Evolutionary conservation across 73 alveolate genomes (phyloP).

Genomic region (Halteria grandinella): DNA sequence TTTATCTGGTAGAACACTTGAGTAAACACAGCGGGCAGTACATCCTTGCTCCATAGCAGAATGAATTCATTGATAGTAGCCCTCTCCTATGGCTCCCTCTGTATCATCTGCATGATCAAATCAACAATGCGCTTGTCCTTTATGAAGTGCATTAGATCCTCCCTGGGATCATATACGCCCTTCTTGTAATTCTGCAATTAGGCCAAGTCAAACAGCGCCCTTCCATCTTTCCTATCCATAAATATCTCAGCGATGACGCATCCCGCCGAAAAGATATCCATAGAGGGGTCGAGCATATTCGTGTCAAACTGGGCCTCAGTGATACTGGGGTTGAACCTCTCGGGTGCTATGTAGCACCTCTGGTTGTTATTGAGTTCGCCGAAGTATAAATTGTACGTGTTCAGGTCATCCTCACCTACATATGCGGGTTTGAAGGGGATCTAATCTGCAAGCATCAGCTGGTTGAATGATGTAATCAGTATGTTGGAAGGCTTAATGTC

Average conservation of each 20-base stretch:
- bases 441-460: constrained; percentile 81
- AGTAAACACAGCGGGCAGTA: constrained; percentile 56
- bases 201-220: constrained; percentile 78
- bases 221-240: constrained; percentile 86
- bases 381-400: constrained; percentile 78
- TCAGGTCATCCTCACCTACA: constrained; percentile 76
- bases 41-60: constrained; percentile 48
- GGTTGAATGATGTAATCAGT: constrained; percentile 74
- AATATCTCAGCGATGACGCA: constrained; percentile 90
- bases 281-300: constrained; percentile 62
- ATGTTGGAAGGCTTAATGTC: constrained; percentile 93
- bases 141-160: constrained; percentile 56
- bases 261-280: constrained; percentile 93
- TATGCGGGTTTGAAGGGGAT: constrained; percentile 83
- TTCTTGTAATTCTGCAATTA: constrained; percentile 75
- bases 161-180: constrained; percentile 61
- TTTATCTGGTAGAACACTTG: constrained; percentile 52
- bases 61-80: constrained; percentile 59
- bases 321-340: constrained; percentile 74
- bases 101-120: constrained; percentile 76
- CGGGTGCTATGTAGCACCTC: constrained; percentile 94
- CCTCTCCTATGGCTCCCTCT: constrained; percentile 75
- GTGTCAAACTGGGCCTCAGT: constrained; percentile 36
- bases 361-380: constrained; percentile 81
- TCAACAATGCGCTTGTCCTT: constrained; percentile 61